phyloP scores from a whole-genome alignment of 768 basidiomycete genomes.

The Pisolithus tinctorius region DNA sequence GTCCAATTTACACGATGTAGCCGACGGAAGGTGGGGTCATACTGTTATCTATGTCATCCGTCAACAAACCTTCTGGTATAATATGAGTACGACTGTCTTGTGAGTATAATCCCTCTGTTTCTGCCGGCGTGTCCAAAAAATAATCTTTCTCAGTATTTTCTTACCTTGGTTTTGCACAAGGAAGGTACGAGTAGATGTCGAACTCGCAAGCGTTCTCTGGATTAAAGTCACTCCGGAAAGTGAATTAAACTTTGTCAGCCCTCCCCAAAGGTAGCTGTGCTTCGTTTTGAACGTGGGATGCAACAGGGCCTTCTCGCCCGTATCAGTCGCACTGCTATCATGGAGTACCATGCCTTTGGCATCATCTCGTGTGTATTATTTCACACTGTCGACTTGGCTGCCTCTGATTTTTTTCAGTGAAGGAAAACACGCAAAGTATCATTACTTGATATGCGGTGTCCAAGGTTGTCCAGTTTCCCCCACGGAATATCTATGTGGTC shows the following conservation, averaged over 20 bases:
- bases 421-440: constrained; percentile 64
- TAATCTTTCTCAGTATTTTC: constrained; percentile 40
- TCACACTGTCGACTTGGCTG: background rate
- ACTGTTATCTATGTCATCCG: constrained; percentile 47
- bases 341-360: constrained; percentile 82
- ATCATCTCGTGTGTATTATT: constrained; percentile 54
- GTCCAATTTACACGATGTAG: constrained; percentile 53
- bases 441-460: constrained; percentile 78
- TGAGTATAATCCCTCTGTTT: constrained; percentile 26
- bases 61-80: constrained; percentile 77
- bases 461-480: constrained; percentile 36
- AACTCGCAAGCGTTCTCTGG: constrained; percentile 45
- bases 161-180: constrained; percentile 74
- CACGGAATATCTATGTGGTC: background rate
- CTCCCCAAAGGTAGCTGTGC: constrained; percentile 70
- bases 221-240: background rate
- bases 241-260: constrained; percentile 38
- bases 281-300: constrained; percentile 79
- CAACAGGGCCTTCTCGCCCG: constrained; percentile 74
- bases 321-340: constrained; percentile 63
- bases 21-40: constrained; percentile 50
- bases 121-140: background rate
- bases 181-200: constrained; percentile 66
- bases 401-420: constrained; percentile 39
- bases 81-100: constrained; percentile 67